phyloP scores from a whole-genome alignment of 208 protist genomes.

The Balamuthia mandrillaris region DNA sequence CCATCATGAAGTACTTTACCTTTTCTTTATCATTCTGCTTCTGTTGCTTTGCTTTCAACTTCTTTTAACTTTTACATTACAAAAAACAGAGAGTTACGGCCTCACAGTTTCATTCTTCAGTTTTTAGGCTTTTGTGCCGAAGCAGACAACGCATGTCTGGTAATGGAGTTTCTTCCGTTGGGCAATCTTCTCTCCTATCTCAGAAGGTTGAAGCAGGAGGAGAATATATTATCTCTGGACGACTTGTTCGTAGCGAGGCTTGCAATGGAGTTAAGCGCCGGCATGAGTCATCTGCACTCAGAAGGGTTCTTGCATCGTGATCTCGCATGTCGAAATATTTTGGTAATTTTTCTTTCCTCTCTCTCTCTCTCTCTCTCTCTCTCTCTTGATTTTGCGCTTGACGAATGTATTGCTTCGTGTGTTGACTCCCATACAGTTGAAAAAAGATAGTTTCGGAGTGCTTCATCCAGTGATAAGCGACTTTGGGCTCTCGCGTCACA shows the following conservation, averaged over 20 bases:
- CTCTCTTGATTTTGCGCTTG: too few species aligned
- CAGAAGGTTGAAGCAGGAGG: not conserved
- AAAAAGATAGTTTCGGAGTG: not conserved
- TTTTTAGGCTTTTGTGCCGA: slow-evolving; percentile 12
- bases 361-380: not conserved
- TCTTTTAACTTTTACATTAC: not conserved
- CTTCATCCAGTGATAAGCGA: not conserved
- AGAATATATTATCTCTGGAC: not conserved
- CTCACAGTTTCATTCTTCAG: slow-evolving; percentile 19
- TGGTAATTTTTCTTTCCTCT: not conserved
- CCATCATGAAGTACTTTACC: not conserved
- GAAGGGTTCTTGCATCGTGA: slow-evolving; percentile 33
- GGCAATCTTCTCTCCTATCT: not conserved
- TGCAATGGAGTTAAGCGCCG: not conserved
- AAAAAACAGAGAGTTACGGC: slow-evolving; percentile 40
- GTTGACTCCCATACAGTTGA: not conserved
- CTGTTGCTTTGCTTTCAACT: not conserved
- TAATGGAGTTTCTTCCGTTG: slow-evolving; percentile 30
- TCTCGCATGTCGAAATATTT: slow-evolving; percentile 29
- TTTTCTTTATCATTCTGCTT: not conserved
- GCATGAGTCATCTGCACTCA: slow-evolving; percentile 31
- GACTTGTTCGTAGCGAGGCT: not conserved
- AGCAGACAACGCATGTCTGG: slow-evolving; percentile 14
- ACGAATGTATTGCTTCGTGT: too few species aligned
- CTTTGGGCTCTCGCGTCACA: not conserved